Evolutionary conservation across 768 basidiomycete species (phyloP).

Genomic region (Gautieria morchelliformis): DNA sequence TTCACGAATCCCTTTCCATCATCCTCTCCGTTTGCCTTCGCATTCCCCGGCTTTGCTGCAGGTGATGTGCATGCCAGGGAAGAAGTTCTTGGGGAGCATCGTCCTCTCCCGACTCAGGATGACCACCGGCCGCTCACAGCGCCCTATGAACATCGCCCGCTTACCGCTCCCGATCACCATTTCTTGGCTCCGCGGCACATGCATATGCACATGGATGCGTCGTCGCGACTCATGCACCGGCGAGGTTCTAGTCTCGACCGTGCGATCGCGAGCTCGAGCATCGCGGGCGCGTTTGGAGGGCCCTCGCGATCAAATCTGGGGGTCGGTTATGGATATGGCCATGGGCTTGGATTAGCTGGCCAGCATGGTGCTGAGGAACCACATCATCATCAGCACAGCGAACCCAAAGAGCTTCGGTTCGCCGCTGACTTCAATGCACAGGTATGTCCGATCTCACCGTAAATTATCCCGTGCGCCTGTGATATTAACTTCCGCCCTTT

Average conservation of each 20-base stretch:
- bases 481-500: too few relatives aligned
- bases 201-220: too few relatives aligned
- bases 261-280: constrained; percentile 2
- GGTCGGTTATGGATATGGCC: background rate
- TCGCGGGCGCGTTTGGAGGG: background rate
- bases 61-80: background rate
- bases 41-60: background rate
- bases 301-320: background rate
- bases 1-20: constrained; percentile 1
- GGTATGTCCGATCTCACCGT: too few relatives aligned
- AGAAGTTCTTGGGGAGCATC: background rate
- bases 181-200: too few relatives aligned
- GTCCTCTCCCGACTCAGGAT: too few relatives aligned
- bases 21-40: background rate
- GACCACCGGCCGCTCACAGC: too few relatives aligned
- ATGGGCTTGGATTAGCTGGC: background rate
- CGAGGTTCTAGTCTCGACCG: constrained; percentile 4
- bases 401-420: too few relatives aligned
- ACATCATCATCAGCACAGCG: too few relatives aligned
- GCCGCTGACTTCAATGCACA: too few relatives aligned
- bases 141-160: background rate
- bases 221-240: background rate
- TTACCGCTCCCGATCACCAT: background rate
- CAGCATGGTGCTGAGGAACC: background rate
- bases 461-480: too few relatives aligned